Evolutionary conservation across 768 basidiomycete genomes (phyloP).

Genomic region (Pisolithus microcarpus): DNA sequence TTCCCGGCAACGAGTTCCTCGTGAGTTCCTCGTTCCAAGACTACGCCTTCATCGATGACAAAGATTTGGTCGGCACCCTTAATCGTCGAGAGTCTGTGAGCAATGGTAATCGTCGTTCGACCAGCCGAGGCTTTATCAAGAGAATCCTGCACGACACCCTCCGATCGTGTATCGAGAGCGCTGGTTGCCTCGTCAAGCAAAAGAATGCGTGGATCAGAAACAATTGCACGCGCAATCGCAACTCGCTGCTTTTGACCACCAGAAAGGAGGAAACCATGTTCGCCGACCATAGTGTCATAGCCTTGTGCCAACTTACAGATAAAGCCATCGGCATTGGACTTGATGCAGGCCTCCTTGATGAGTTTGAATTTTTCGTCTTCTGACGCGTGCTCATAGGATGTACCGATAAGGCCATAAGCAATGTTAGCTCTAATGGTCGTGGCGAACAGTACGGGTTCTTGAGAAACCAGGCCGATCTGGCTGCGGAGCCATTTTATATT

Average conservation of each 20-base stretch:
- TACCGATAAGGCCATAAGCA: constrained; percentile 77
- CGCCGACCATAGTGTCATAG: constrained; percentile 85
- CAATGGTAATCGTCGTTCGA: constrained; percentile 29
- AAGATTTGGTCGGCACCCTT: too few relatives aligned
- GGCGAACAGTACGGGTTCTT: constrained; percentile 82
- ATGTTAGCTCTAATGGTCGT: constrained; percentile 80
- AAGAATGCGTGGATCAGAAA: constrained; percentile 82
- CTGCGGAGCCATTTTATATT: constrained; percentile 82
- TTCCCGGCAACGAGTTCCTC: too few relatives aligned
- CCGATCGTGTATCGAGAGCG: constrained; percentile 81
- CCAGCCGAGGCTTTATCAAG: constrained; percentile 77
- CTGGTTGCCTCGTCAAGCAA: constrained; percentile 85
- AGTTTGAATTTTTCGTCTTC: constrained; percentile 71
- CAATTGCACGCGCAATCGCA: constrained; percentile 85
- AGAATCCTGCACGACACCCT: constrained; percentile 86
- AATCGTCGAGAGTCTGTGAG: constrained; percentile 77
- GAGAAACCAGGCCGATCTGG: constrained; percentile 83
- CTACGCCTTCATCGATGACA: too few relatives aligned
- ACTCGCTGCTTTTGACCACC: constrained; percentile 87
- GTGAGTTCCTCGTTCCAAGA: too few relatives aligned
- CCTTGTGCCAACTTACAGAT: constrained; percentile 72
- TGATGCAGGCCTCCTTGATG: constrained; percentile 83
- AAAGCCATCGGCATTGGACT: constrained; percentile 85
- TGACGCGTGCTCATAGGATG: constrained; percentile 54
- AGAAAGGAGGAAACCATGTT: constrained; percentile 77